phyloP scores from a whole-genome alignment of 805 yeast species.

The Ogataea neopini region DNA sequence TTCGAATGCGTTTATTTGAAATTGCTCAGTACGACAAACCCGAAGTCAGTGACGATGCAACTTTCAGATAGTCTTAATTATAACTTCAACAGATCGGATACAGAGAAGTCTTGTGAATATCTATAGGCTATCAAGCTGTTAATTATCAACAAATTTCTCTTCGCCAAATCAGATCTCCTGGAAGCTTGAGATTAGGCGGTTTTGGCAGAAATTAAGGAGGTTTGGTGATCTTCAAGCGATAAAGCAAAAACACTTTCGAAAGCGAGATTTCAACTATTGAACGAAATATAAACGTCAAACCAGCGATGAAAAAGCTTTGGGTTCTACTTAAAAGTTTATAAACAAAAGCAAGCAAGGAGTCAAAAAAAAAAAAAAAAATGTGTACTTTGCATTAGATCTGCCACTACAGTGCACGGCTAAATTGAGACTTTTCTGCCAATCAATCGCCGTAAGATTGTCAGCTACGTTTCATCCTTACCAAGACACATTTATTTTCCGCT shows the following conservation, averaged over 20 bases:
- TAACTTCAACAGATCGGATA: no score
- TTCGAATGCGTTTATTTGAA: no score
- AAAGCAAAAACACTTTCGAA: not conserved
- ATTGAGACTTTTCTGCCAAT: not conserved
- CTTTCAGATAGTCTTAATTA: no score
- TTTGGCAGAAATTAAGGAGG: not conserved
- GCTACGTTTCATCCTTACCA: not conserved
- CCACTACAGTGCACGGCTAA: not conserved
- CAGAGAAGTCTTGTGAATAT: no score
- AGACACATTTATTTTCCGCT: not conserved
- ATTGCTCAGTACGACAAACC: no score
- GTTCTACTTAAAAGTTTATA: not conserved
- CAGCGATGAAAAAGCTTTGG: not conserved
- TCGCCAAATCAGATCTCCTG: no score
- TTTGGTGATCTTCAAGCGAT: not conserved
- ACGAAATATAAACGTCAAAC: not conserved
- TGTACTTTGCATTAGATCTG: not conserved
- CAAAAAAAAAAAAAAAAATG: not conserved
- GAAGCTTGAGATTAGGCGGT: not conserved
- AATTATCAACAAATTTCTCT: not conserved
- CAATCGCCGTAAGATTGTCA: not conserved
- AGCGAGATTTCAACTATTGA: not conserved
- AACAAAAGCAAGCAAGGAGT: conserved; percentile 5
- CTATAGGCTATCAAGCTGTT: not conserved
- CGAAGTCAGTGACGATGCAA: no score